Conservation (phyloP, 1,139 yeast species). For the Blastobotrys niveus region DNA sequence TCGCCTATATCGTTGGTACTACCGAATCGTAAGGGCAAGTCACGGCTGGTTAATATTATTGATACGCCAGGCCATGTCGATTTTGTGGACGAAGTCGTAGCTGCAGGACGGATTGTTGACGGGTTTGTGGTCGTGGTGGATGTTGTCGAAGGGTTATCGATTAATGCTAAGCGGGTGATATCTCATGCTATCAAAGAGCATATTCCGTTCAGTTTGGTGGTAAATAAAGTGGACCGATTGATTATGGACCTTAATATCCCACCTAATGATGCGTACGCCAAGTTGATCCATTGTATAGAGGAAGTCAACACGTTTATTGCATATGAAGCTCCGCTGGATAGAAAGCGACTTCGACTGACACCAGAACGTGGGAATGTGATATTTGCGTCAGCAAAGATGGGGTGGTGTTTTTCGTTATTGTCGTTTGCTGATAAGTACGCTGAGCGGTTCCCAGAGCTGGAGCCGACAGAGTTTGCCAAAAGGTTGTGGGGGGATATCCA, state of each 20-base stretch:
- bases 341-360: constrained; percentile 37
- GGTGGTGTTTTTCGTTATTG: constrained; percentile 57
- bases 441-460: constrained; percentile 34
- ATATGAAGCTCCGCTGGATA: constrained; percentile 13
- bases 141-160: constrained; percentile 72
- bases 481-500: constrained; percentile 76
- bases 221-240: constrained; percentile 83
- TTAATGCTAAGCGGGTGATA: constrained; percentile 46
- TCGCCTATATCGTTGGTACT: constrained; percentile 59
- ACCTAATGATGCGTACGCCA: constrained; percentile 65
- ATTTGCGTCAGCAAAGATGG: constrained; percentile 63
- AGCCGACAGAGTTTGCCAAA: constrained; percentile 42
- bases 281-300: constrained; percentile 57
- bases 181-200: constrained; percentile 45
- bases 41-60: constrained; percentile 55
- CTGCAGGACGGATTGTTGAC: constrained; percentile 57
- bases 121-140: constrained; percentile 71
- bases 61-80: constrained; percentile 93
- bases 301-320: constrained; percentile 52
- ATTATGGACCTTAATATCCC: constrained; percentile 73
- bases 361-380: constrained; percentile 63
- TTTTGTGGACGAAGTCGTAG: constrained; percentile 67
- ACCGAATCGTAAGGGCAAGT: constrained; percentile 50
- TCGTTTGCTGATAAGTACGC: constrained; percentile 60
- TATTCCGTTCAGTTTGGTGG: constrained; percentile 51